Base-by-base conservation (phyloP, 2,329 filamentous ascomycete genomes). In the Aureobasidium musti region DNA sequence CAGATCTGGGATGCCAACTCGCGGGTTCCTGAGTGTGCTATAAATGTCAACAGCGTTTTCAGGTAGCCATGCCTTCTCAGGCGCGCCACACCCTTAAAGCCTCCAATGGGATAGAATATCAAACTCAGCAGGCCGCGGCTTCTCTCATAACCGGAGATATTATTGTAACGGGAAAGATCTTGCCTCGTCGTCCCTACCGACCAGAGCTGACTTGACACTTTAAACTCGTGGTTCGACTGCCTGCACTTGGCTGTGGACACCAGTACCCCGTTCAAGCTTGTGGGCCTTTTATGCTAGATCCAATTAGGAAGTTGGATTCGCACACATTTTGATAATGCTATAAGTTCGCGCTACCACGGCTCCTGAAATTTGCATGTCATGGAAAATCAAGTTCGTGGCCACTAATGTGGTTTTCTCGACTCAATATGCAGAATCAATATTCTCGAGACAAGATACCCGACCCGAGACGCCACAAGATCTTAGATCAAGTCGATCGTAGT, bases 31-130 rank as follows among this genome's bases (percentile, higher is more conserved):
- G 11, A n/a, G 21, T 21, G 8, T 41, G 52, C 52, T 56, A 26
- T 56, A 7, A 59, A 43, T 59, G 54, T 59, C 17, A 43, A 43
- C 23, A 59, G 11, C 37, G 37, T 39, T 5, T 43, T 30, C 54
- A 59, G 54, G 54, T 45, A 30, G 54, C 54, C 37, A 59, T 43
- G 37, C 37, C 14, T 21, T 7, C 37, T 59, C 54, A 43, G 54
- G 23, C 8, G 37, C 54, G 54, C 54, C 54, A 59, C 54, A 43
- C 33, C 54, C 54, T 45, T 45, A 59, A 45, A 59, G 54, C 37
- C 43, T 45, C 54, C 54, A 59, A 59, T 59, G 54, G 54, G 23
- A 37, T 10, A 30, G 5, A 45, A 30, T 17, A 59, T n/a, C 30
- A 26, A 37, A 59, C 17, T 2, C 3, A 17, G 17, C 35, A 17